Evolutionary conservation across 2,329 filamentous ascomycete species (phyloP).

Genomic region (Alternaria longipes): DNA sequence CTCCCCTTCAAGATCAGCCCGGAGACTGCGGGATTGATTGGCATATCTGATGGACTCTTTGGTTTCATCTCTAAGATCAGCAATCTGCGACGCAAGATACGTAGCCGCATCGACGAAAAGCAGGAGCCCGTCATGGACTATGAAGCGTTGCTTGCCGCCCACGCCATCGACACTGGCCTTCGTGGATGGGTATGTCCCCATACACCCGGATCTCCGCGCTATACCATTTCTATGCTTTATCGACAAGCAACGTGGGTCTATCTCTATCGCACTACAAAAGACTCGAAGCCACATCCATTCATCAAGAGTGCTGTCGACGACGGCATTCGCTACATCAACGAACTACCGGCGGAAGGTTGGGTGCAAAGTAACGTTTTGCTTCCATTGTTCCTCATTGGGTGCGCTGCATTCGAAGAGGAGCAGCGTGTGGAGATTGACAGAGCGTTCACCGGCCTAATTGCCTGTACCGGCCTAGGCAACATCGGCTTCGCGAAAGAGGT

Average conservation of each 20-base stretch:
- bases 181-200: constrained; percentile 75
- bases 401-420: constrained; percentile 64
- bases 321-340: constrained; percentile 64
- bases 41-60: constrained; percentile 84
- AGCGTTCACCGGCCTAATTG: constrained; percentile 64
- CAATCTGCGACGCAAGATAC: constrained; percentile 76
- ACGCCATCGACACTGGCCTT: constrained; percentile 78
- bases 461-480: constrained; percentile 66
- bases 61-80: constrained; percentile 81
- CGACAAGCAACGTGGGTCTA: constrained; percentile 71
- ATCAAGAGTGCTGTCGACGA: constrained; percentile 67
- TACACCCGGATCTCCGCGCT: constrained; percentile 61
- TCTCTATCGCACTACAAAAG: constrained; percentile 68
- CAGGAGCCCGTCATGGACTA: constrained; percentile 77
- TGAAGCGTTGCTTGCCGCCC: constrained; percentile 74
- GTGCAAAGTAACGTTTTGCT: constrained; percentile 68
- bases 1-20: constrained; percentile 65
- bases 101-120: constrained; percentile 69
- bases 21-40: constrained; percentile 71
- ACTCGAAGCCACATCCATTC: constrained; percentile 63
- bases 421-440: constrained; percentile 65
- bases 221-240: constrained; percentile 67
- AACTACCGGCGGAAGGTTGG: constrained; percentile 63
- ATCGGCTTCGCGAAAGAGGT: constrained; percentile 65
- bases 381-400: constrained; percentile 69